phyloP scores from a whole-genome alignment of 306 rosid species.

The Neltuma alba region DNA sequence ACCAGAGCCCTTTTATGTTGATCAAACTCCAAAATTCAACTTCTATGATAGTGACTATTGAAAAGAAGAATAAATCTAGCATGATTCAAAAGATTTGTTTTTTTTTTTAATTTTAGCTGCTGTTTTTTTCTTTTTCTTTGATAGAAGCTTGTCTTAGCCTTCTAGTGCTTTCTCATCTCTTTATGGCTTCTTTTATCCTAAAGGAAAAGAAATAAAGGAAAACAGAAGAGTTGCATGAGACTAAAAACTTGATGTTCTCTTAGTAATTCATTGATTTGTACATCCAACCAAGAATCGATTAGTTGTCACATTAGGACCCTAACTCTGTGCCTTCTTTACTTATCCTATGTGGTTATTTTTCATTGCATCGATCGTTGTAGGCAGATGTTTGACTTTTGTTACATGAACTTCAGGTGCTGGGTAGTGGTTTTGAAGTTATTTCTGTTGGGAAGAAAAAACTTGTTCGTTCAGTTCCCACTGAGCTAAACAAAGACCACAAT shows the following conservation, averaged over 20 bases:
- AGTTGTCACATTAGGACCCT: background rate
- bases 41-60: background rate
- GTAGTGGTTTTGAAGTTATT: conserved; percentile 95
- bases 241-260: background rate
- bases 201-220: background rate
- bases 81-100: background rate
- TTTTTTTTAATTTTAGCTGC: background rate
- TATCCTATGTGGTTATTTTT: conserved; percentile 4
- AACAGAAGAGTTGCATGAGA: background rate
- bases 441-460: conserved; percentile 93
- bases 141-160: background rate
- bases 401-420: conserved; percentile 68
- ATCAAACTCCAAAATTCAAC: background rate
- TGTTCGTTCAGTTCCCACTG: conserved; percentile 98
- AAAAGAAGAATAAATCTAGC: background rate
- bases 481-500: conserved; percentile 95
- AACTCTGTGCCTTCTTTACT: background rate
- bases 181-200: background rate
- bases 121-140: background rate
- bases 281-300: background rate
- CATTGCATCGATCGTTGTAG: conserved; percentile 29
- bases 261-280: background rate
- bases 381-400: conserved; percentile 20
- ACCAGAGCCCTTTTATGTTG: background rate
- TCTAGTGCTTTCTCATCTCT: background rate